phyloP scores from a whole-genome alignment of 1,284 basidiomycete genomes.

The Apiotrichum montevideense region DNA sequence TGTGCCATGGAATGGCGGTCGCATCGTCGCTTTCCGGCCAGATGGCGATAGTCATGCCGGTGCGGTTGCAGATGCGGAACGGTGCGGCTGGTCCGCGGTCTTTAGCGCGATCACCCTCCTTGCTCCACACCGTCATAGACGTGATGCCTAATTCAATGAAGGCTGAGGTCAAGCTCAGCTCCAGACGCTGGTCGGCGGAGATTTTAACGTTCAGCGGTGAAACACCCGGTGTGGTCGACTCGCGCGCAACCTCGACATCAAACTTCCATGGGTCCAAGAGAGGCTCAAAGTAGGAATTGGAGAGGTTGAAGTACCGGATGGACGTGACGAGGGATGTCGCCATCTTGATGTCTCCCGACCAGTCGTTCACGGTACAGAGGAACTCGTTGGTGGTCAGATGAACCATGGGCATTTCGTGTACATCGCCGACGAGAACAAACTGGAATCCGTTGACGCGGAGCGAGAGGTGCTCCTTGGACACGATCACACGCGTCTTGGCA shows the following conservation, averaged over 20 bases:
- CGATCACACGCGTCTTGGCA: constrained; percentile 52
- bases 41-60: constrained; percentile 72
- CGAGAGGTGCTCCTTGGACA: constrained; percentile 79
- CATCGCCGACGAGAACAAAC: constrained; percentile 86
- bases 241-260: constrained; percentile 51
- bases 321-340: constrained; percentile 71
- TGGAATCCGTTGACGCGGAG: constrained; percentile 84
- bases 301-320: constrained; percentile 94
- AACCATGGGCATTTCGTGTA: constrained; percentile 90
- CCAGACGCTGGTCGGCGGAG: constrained; percentile 74
- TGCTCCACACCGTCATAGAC: constrained; percentile 64
- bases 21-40: constrained; percentile 61
- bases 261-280: constrained; percentile 97
- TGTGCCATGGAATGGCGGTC: constrained; percentile 14
- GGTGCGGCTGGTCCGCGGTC: constrained; percentile 84
- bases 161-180: constrained; percentile 86
- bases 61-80: constrained; percentile 86
- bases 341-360: constrained; percentile 86
- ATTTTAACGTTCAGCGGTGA: constrained; percentile 61
- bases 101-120: constrained; percentile 67
- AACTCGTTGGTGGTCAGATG: constrained; percentile 85
- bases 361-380: constrained; percentile 76
- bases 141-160: constrained; percentile 83
- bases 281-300: constrained; percentile 99
- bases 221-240: constrained; percentile 42